These are phyloP conservation scores for Diplocarpon mali DNA, from an alignment of 2,329 filamentous ascomycete species.

Conservation along the genomic window DNA sequence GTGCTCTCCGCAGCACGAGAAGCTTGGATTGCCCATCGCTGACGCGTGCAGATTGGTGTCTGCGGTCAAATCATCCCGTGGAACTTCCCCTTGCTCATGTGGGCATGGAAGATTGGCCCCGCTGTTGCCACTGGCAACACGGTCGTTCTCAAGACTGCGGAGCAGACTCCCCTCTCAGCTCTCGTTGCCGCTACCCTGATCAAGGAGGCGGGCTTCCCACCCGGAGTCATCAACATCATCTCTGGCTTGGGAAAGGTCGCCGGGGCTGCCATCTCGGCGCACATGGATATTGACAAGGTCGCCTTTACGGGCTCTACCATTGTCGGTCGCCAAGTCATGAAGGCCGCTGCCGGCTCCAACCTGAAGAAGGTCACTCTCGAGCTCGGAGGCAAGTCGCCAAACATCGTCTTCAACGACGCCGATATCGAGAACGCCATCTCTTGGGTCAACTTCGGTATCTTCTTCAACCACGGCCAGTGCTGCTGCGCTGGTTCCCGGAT, in stretches of 20 bases:
- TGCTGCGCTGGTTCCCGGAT: constrained; percentile 54
- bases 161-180: constrained; percentile 49
- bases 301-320: constrained; percentile 55
- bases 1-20: too few species aligned
- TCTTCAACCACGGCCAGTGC: constrained; percentile 33
- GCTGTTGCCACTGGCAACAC: constrained; percentile 49
- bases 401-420: constrained; percentile 51
- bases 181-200: constrained; percentile 43
- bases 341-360: constrained; percentile 50
- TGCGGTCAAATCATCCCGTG: constrained; percentile 65
- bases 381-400: constrained; percentile 51
- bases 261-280: constrained; percentile 50
- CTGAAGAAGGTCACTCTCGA: constrained; percentile 55
- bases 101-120: constrained; percentile 54
- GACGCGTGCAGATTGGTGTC: constrained; percentile 40
- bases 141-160: constrained; percentile 49
- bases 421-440: constrained; percentile 51
- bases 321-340: constrained; percentile 52
- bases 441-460: constrained; percentile 44
- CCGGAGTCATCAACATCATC: constrained; percentile 52
- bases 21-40: too few species aligned
- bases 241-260: constrained; percentile 58
- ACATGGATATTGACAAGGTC: constrained; percentile 57
- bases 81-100: constrained; percentile 61
- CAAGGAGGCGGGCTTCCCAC: constrained; percentile 54